Conservation (phyloP, 352 stramenopile genomes). For the Phytophthora pini region DNA sequence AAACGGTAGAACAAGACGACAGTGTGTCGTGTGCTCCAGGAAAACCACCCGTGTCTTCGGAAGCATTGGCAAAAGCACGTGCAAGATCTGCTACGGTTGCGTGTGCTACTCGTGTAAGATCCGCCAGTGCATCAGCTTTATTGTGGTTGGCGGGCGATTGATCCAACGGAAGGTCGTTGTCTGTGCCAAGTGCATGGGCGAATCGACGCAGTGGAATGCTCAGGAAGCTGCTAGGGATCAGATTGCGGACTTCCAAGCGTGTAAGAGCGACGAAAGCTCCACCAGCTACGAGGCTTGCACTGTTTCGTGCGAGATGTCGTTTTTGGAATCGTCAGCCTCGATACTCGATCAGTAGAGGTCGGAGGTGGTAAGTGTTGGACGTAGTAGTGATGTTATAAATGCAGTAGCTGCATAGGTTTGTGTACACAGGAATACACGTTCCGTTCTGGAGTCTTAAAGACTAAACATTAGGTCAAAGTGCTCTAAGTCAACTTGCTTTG, state of each 20-base stretch:
- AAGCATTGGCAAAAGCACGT: constrained; percentile 32
- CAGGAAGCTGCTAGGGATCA: constrained; percentile 26
- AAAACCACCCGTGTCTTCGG: constrained; percentile 26
- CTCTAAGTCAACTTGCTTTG: too few relatives aligned
- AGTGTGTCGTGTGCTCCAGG: constrained; percentile 34
- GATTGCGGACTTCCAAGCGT: constrained; percentile 17
- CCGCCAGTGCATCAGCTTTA: constrained; percentile 45
- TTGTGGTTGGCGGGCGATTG: constrained; percentile 29
- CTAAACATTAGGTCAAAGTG: too few relatives aligned
- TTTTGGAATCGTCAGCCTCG: constrained; percentile 22
- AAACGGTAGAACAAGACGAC: neutral
- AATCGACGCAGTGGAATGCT: constrained; percentile 37
- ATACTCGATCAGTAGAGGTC: constrained; percentile 12
- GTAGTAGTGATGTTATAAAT: constrained; percentile 4
- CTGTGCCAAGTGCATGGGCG: constrained; percentile 43
- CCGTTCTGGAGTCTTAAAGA: neutral
- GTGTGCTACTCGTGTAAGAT: constrained; percentile 47
- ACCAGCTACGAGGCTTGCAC: constrained; percentile 23
- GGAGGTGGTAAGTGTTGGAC: neutral
- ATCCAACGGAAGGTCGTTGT: constrained; percentile 46
- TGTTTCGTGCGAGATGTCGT: constrained; percentile 17
- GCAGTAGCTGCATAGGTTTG: constrained; percentile 2
- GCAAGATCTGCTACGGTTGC: constrained; percentile 39
- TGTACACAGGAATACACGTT: constrained; percentile 9
- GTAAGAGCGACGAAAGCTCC: constrained; percentile 14